phyloP scores from a whole-genome alignment of 2,329 filamentous ascomycete genomes.

The Verticillium nubilum region DNA sequence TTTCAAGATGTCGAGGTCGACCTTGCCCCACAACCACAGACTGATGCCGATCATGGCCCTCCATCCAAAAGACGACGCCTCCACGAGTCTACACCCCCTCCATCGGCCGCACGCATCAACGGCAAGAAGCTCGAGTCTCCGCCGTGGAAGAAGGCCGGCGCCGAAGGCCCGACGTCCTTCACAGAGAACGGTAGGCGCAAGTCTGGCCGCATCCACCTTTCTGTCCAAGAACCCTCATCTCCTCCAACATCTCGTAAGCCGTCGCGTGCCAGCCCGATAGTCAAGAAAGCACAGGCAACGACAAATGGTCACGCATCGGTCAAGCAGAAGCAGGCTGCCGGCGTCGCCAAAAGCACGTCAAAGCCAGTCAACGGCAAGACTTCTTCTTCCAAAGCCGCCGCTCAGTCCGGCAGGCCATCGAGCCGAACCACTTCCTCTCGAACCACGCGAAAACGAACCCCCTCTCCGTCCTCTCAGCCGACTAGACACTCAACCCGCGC shows the following conservation, averaged over 20 bases:
- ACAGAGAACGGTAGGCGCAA: conserved; percentile 66
- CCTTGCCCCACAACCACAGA: conserved; percentile 4
- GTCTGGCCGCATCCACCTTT: conserved; percentile 57
- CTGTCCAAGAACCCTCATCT: conserved; percentile 44
- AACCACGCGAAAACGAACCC: conserved; percentile 30
- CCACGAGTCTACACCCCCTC: conserved; percentile 37
- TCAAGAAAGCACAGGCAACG: conserved; percentile 20
- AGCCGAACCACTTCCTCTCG: conserved; percentile 26
- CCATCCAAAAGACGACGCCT: conserved; percentile 63
- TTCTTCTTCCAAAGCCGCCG: conserved; percentile 5
- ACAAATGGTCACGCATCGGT: conserved; percentile 22
- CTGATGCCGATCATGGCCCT: conserved; percentile 32
- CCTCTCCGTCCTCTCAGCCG: conserved; percentile 32
- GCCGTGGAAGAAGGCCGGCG: conserved; percentile 84
- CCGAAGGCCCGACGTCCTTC: conserved; percentile 84
- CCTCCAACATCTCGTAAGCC: conserved; percentile 40
- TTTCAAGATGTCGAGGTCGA: conserved; percentile 6
- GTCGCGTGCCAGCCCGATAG: conserved; percentile 25
- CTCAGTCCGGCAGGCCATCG: conserved; percentile 16
- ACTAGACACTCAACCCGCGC: conserved; percentile 36
- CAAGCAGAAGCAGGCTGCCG: conserved; percentile 21
- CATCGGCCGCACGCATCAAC: conserved; percentile 21
- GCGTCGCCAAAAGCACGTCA: conserved; percentile 22
- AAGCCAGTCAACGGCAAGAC: conserved; percentile 19
- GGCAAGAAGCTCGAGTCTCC: conserved; percentile 63